A percentile compares a stretch with the other conserved stretches of the same genome.
These are phyloP conservation scores for Phytophthora vignae DNA, from an alignment of 352 stramenopile species.

Conservation along the genomic window DNA sequence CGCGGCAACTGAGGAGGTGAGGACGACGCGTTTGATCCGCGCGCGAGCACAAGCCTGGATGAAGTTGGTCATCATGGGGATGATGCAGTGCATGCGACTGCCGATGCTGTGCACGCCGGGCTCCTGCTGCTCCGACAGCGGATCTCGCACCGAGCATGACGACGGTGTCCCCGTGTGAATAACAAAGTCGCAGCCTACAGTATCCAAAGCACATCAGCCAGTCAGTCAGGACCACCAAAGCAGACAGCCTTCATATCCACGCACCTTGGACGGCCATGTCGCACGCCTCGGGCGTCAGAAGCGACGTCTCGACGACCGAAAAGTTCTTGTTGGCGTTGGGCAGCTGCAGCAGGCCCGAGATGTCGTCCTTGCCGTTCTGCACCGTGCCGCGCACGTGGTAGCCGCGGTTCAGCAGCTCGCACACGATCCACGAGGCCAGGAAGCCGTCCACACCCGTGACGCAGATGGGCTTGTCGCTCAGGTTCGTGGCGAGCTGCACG, in stretches of 20 bases:
- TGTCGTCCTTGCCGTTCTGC: conserved; percentile 88
- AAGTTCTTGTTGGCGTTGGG: conserved; percentile 84
- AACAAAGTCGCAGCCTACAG: conserved; percentile 82
- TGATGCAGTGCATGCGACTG: conserved; percentile 92
- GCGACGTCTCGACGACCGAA: conserved; percentile 86
- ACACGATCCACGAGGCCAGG: conserved; percentile 87
- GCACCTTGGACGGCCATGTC: conserved; percentile 84
- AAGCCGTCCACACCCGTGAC: conserved; percentile 90
- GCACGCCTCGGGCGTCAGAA: conserved; percentile 88
- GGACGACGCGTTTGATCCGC: conserved; percentile 83
- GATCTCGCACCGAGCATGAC: conserved; percentile 88
- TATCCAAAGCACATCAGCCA: conserved; percentile 6
- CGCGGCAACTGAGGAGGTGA: conserved; percentile 87
- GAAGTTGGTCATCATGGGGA: conserved; percentile 94
- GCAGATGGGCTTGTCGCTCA: conserved; percentile 85
- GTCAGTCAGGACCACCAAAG: neutral
- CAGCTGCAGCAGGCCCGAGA: conserved; percentile 77
- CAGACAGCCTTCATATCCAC: neutral
- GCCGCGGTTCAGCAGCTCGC: conserved; percentile 74
- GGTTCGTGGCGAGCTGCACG: conserved; percentile 75
- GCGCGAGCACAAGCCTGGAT: conserved; percentile 86
- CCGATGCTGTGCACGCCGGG: conserved; percentile 89
- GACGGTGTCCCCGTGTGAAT: conserved; percentile 90
- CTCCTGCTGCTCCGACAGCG: conserved; percentile 85
- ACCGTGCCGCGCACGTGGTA: conserved; percentile 89